phyloP scores from a whole-genome alignment of 257 asterid species.

The Capsicum rhomboideum region DNA sequence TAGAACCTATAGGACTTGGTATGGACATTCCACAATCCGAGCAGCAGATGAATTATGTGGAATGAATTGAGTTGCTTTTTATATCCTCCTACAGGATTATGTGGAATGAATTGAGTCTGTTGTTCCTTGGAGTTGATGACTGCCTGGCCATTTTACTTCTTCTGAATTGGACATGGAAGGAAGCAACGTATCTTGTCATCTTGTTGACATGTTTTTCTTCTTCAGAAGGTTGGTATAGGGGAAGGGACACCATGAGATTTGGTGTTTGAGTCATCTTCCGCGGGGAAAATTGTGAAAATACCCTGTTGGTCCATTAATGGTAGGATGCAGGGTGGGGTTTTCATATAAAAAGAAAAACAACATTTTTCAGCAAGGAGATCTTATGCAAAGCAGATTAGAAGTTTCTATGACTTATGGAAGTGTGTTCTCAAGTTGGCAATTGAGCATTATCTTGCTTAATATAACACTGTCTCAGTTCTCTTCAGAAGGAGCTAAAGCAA shows the following conservation, averaged over 20 bases:
- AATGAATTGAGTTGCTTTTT: neutral
- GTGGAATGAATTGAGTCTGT: neutral
- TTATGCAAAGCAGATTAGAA: neutral
- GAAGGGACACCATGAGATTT: neutral
- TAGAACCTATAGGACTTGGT: neutral
- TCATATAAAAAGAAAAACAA: neutral
- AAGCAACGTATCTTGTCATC: neutral
- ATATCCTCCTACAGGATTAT: neutral
- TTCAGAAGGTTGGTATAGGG: neutral
- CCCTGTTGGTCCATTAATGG: neutral
- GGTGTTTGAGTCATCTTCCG: neutral
- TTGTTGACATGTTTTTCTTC: neutral
- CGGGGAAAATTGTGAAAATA: neutral
- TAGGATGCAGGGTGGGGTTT: neutral
- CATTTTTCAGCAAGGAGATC: neutral
- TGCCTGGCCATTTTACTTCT: neutral
- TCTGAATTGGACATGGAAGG: neutral
- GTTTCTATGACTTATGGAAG: neutral
- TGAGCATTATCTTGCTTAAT: neutral
- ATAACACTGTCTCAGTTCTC: neutral
- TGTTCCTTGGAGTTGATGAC: neutral
- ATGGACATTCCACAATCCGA: neutral
- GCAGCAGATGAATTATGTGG: neutral
- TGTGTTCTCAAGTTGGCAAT: neutral
- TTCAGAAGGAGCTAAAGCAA: too few relatives aligned